phyloP scores from a whole-genome alignment of 2,329 filamentous ascomycete genomes.

The Cladophialophora chaetospira region DNA sequence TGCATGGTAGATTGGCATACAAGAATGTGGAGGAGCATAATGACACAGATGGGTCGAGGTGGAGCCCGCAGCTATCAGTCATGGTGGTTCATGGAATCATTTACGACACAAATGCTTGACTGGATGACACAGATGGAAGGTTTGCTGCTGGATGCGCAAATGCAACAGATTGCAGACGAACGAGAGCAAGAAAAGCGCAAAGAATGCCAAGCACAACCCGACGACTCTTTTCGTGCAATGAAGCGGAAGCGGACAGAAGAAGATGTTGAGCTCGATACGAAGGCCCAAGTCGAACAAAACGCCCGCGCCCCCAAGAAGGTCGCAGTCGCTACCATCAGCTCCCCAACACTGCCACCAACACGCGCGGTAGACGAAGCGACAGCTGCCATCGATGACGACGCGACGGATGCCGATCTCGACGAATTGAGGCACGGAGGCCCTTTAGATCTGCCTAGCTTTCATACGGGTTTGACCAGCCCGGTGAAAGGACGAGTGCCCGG shows the following conservation, averaged over 20 bases:
- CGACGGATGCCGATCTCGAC: constrained; percentile 32
- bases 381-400: constrained; percentile 23
- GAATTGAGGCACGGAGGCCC: constrained; percentile 31
- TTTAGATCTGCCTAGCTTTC: constrained; percentile 32
- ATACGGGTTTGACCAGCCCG: constrained; percentile 31
- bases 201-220: constrained; percentile 14
- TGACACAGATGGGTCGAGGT: constrained; percentile 47
- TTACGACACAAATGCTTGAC: constrained; percentile 32
- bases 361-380: constrained; percentile 6
- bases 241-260: constrained; percentile 28
- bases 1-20: constrained; percentile 50
- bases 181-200: constrained; percentile 30
- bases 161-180: constrained; percentile 28
- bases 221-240: constrained; percentile 2
- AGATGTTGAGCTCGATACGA: constrained; percentile 11
- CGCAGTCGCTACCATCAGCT: neutral
- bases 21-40: constrained; percentile 46
- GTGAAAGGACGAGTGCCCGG: constrained; percentile 23
- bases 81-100: constrained; percentile 44
- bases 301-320: constrained; percentile 18
- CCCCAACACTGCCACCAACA: constrained; percentile 17
- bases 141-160: constrained; percentile 28
- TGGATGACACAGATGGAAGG: constrained; percentile 36
- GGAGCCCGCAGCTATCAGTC: constrained; percentile 51
- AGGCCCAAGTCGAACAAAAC: constrained; percentile 6